Evolutionary conservation across 352 stramenopile species (phyloP).

Genomic region (Aphanomyces cochlioides): DNA sequence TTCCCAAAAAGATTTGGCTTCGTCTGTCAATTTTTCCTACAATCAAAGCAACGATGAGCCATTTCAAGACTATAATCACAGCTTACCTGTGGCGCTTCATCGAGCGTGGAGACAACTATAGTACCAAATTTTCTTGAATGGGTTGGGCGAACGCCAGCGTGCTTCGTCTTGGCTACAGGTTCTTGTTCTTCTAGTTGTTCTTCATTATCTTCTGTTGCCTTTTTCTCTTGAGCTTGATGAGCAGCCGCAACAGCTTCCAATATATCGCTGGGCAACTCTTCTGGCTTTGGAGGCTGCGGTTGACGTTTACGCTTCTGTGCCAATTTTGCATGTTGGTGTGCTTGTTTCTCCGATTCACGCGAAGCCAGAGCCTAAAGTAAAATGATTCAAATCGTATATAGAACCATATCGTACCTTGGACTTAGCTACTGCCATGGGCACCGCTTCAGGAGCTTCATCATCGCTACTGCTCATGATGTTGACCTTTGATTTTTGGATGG

Average conservation of each 20-base stretch:
- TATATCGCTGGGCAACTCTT: slow-evolving; percentile 16
- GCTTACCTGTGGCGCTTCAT: background rate
- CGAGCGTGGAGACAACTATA: slow-evolving; percentile 26
- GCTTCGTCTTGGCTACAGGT: slow-evolving; percentile 11
- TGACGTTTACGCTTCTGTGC: slow-evolving; percentile 6
- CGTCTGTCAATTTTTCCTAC: slow-evolving; percentile 2
- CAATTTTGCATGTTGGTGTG: slow-evolving; percentile 10
- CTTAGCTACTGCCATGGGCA: slow-evolving; percentile 27
- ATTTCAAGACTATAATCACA: slow-evolving; percentile 1
- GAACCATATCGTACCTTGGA: slow-evolving; percentile 21
- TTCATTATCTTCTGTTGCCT: background rate
- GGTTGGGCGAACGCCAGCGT: background rate
- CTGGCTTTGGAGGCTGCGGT: background rate
- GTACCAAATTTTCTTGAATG: slow-evolving; percentile 17
- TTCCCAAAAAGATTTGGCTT: slow-evolving; percentile 2
- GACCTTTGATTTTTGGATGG: background rate
- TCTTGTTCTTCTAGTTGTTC: slow-evolving; percentile 12
- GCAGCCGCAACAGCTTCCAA: slow-evolving; percentile 7
- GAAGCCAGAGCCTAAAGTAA: slow-evolving; percentile 21
- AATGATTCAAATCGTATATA: background rate
- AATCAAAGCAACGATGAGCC: background rate
- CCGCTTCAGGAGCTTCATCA: slow-evolving; percentile 28
- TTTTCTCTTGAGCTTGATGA: background rate
- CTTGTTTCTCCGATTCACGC: slow-evolving; percentile 27
- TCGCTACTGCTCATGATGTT: slow-evolving; percentile 7